Evolutionary conservation across 768 basidiomycete species (phyloP), one percentile per base, ranked within the genome.

Genomic region (Lactarius hengduanensis): DNA sequence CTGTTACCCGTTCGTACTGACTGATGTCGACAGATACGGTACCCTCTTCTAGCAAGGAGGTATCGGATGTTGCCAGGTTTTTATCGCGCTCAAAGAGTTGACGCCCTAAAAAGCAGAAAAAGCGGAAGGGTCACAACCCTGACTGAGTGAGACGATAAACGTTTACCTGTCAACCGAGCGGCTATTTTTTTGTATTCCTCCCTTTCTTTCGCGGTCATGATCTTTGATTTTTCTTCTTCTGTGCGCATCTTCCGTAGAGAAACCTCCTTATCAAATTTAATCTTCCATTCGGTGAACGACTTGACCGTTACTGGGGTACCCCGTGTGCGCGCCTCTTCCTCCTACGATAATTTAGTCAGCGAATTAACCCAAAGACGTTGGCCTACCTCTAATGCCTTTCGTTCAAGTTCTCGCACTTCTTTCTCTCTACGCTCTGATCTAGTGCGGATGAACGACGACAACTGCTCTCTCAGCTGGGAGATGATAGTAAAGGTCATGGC

Each of bases 401-500:
- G 84, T 73, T 92, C 90, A 72, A 82, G 86, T 77, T 98, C 92
- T 63, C 75, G 82, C 62, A 87, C 92, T 72, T 85, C 87, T 69
- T 81, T 80, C 62, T 81, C 80, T 68, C 78, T 81, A 65, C 76
- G 81, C 64, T 86, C 86, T 22, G 79, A 80, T 69, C 92, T 84
- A 54, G 77, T 72, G 45, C 82, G 83, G 41, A 94, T 84, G 30
- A 96, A 77, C 20, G 74, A 72, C 5, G 87, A 84, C 18, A 98
- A 79, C 59, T 85, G 81, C 76, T 98, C 95, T 69, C 91, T 83
- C 55, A 97, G 83, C 71, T 91, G 88, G 0, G 91, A 89, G 13
- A 94, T 88, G 20, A 99, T 81, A 0, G 96, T 94, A 74, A 97
- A 99, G 20, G 95, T 96, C 95, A 98, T 98, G 2, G 97, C 95